Evolutionary conservation across 164 flowering plant species (phyloP).

Genomic region (Houttuynia cordata): DNA sequence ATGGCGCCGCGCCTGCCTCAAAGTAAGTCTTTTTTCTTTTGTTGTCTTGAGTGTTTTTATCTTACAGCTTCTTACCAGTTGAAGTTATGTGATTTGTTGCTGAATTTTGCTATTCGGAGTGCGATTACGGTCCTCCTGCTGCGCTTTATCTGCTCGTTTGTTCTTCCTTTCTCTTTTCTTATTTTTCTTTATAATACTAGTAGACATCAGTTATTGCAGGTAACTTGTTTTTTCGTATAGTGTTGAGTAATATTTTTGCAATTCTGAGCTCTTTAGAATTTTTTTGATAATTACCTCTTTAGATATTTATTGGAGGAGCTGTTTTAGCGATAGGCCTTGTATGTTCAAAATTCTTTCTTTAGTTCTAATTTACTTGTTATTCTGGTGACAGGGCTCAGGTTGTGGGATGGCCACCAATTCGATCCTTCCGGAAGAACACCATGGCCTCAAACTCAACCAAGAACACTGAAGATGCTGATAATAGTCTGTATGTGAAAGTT

Average conservation of each 20-base stretch:
- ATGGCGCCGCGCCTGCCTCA: constrained; percentile 38
- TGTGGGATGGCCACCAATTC: constrained; percentile 95
- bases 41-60: not conserved
- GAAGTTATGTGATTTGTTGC: not conserved
- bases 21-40: constrained; percentile 26
- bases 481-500: constrained; percentile 70
- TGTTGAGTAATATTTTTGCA: not conserved
- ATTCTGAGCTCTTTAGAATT: too few relatives aligned
- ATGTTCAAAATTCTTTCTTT: not conserved
- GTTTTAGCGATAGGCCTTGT: not conserved
- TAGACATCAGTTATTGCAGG: not conserved
- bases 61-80: not conserved
- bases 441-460: constrained; percentile 49
- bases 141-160: not conserved
- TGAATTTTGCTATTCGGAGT: not conserved
- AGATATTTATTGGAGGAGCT: not conserved
- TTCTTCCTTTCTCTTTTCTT: not conserved
- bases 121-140: not conserved
- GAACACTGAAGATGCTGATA: constrained; percentile 30
- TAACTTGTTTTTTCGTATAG: not conserved
- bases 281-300: too few relatives aligned
- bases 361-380: too few relatives aligned
- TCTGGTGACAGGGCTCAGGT: constrained; percentile 55
- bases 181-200: too few relatives aligned
- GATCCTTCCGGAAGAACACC: constrained; percentile 71